phyloP scores from a whole-genome alignment of 495 filamentous ascomycete genomes.

The Sordaria brevicollis region DNA sequence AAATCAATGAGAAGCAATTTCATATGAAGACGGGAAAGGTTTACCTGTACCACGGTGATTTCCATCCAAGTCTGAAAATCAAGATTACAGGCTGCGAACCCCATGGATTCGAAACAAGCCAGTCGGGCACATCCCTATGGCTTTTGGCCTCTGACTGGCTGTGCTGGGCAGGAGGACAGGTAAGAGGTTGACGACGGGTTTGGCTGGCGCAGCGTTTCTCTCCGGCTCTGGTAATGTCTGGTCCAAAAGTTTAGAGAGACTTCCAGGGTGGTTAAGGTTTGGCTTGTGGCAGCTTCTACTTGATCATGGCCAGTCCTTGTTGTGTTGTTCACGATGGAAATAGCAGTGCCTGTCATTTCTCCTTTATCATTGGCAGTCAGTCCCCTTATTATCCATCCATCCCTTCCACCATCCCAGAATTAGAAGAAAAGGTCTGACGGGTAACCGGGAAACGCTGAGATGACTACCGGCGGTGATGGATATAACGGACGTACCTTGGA shows the following conservation, averaged over 20 bases:
- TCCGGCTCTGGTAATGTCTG: too few species aligned
- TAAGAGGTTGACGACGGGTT: too few species aligned
- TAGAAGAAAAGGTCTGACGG: not conserved
- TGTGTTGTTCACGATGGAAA: not conserved
- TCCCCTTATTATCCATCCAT: not conserved
- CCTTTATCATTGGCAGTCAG: slow-evolving; percentile 9
- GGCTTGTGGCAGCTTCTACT: not conserved
- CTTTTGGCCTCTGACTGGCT: slow-evolving; percentile 1
- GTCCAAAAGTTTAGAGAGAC: not conserved
- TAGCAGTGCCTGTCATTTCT: slow-evolving; percentile 8
- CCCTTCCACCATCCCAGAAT: not conserved
- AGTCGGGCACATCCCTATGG: not conserved
- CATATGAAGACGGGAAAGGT: not conserved
- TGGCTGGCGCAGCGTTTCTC: not conserved
- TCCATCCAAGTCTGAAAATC: not conserved
- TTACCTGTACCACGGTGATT: not conserved
- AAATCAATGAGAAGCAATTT: not conserved
- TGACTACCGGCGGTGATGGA: not conserved
- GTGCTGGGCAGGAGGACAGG: not conserved
- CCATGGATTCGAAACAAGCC: slow-evolving; percentile 6
- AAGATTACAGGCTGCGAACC: slow-evolving; percentile 1
- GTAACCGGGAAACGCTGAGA: not conserved
- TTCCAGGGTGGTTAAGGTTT: not conserved
- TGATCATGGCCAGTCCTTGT: not conserved
- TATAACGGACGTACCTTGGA: slow-evolving; percentile 13